Conservation (phyloP, 2,329 filamentous ascomycete genomes). For the Canariomyces notabilis region DNA sequence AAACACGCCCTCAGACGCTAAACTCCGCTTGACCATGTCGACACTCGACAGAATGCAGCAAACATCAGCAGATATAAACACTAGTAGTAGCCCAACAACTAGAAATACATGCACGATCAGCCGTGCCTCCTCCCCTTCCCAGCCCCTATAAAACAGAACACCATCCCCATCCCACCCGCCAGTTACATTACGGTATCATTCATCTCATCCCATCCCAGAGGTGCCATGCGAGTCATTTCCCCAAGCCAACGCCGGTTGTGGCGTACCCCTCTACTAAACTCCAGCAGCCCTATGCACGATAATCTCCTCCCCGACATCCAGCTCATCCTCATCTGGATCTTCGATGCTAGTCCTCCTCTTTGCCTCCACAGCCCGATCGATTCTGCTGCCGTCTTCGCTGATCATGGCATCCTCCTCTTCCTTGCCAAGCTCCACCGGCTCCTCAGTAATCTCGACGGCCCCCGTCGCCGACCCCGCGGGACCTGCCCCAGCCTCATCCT, state of each 20-base stretch:
- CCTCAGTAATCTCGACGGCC: slow-evolving; percentile 27
- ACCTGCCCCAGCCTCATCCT: slow-evolving; percentile 28
- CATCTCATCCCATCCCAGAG: background rate
- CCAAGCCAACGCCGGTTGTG: no score
- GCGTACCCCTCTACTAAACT: slow-evolving; percentile 1
- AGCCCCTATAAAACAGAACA: background rate
- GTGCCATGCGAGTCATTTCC: no score
- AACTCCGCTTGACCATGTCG: no score
- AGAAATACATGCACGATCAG: background rate
- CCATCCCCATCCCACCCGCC: background rate
- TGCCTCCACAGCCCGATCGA: slow-evolving; percentile 47
- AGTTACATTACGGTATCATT: background rate
- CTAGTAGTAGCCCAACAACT: background rate
- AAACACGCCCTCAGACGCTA: no score
- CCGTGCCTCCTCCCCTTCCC: background rate
- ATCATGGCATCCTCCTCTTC: slow-evolving; percentile 26
- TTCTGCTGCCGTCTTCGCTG: slow-evolving; percentile 39
- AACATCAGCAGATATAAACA: background rate
- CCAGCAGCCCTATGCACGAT: slow-evolving; percentile 18
- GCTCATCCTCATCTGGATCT: slow-evolving; percentile 51
- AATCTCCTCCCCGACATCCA: slow-evolving; percentile 26
- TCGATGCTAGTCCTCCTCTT: slow-evolving; percentile 53
- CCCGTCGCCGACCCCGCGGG: slow-evolving; percentile 26
- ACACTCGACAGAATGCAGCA: no score
- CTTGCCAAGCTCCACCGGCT: slow-evolving; percentile 22